Percentiles rank a stretch among this genome's conserved stretches.
phyloP scores from a whole-genome alignment of 768 basidiomycete species.

The Chlorophyllum brunneum region DNA sequence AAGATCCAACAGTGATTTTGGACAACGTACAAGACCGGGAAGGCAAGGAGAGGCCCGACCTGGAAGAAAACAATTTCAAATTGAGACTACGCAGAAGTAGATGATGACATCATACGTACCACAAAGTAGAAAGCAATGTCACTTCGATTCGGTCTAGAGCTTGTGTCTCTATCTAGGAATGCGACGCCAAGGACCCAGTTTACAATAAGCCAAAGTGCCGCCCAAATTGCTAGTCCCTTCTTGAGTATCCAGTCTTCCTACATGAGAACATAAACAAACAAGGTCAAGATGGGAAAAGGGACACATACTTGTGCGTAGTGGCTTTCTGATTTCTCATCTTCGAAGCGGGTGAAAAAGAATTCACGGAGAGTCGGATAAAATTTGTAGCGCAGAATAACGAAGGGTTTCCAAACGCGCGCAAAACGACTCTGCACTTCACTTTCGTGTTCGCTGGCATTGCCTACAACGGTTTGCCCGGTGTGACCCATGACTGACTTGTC shows the following conservation, averaged over 20 bases:
- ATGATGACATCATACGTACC: constrained; percentile 19
- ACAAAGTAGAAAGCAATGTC: constrained; percentile 61
- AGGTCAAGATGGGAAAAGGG: neutral
- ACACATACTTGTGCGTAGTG: constrained; percentile 37
- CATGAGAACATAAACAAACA: neutral
- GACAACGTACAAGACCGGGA: constrained; percentile 51
- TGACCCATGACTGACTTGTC: constrained; percentile 8
- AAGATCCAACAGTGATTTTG: neutral
- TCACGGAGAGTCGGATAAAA: constrained; percentile 50
- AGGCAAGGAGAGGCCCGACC: constrained; percentile 55
- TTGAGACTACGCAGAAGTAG: neutral
- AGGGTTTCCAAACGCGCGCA: constrained; percentile 27
- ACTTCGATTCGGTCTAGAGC: constrained; percentile 21
- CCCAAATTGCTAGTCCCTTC: constrained; percentile 64
- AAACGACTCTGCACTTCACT: constrained; percentile 21
- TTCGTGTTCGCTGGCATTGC: constrained; percentile 29
- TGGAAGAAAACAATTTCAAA: constrained; percentile 15
- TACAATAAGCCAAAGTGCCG: constrained; percentile 56
- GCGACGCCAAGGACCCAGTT: constrained; percentile 66
- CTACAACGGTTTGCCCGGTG: constrained; percentile 5
- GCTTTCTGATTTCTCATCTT: constrained; percentile 47
- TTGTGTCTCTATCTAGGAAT: constrained; percentile 37
- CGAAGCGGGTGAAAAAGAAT: constrained; percentile 61
- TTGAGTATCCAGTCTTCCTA: constrained; percentile 74
- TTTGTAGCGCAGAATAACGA: constrained; percentile 53